These are phyloP conservation scores for Prunus salicina DNA, from an alignment of 306 rosid genomes.

Conservation along the genomic window DNA sequence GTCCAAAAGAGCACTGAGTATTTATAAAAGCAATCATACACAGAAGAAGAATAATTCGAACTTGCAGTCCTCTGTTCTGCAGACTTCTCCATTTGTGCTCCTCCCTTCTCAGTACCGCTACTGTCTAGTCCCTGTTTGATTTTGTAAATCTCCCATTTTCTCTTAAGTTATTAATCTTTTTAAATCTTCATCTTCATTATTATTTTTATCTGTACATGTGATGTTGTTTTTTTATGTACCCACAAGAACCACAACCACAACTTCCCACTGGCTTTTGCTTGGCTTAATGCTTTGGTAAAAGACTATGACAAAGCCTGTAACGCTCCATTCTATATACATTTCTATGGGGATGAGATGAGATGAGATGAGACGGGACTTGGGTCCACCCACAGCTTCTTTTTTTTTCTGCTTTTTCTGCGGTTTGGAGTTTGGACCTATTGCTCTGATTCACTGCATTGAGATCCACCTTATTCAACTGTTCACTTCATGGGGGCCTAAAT, in stretches of 20 bases:
- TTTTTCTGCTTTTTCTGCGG: neutral
- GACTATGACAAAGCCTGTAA: conserved; percentile 22
- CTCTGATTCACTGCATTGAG: conserved; percentile 17
- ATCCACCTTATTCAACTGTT: conserved; percentile 2
- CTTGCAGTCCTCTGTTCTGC: conserved; percentile 73
- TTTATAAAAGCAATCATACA: conserved; percentile 68
- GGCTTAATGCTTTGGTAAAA: neutral
- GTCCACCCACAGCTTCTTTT: conserved; percentile 22
- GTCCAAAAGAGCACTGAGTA: conserved; percentile 66
- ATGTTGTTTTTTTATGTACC: neutral
- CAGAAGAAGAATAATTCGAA: conserved; percentile 91
- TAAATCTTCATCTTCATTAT: neutral
- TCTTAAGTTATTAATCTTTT: neutral
- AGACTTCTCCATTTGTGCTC: conserved; percentile 42
- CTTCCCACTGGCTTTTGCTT: neutral
- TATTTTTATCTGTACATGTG: neutral
- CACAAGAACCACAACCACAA: neutral
- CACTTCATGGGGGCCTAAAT: neutral
- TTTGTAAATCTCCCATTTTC: neutral
- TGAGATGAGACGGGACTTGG: conserved; percentile 8
- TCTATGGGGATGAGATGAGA: conserved; percentile 10
- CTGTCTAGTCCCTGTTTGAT: conserved; percentile 13
- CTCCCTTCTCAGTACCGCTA: conserved; percentile 4
- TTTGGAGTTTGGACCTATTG: neutral
- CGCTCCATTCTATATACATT: conserved; percentile 35